Conservation (phyloP, 257 asterid species). For the Verbascum thapsus region DNA sequence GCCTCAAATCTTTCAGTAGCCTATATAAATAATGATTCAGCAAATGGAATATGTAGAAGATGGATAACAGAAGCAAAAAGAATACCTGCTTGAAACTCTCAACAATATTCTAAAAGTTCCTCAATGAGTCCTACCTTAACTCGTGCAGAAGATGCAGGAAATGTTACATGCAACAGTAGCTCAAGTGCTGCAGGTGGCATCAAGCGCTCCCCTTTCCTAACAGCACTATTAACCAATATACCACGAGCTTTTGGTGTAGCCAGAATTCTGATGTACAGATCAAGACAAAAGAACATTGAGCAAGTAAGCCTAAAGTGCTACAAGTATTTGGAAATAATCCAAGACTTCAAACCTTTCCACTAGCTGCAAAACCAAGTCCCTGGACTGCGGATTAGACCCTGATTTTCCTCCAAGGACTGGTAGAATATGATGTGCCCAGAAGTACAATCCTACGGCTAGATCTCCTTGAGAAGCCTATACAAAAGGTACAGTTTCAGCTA, state of each 20-base stretch:
- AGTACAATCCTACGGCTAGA: constrained; percentile 69
- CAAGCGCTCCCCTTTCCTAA: constrained; percentile 76
- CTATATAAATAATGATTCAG: constrained; percentile 37
- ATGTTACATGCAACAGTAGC: constrained; percentile 57
- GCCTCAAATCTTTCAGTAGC: constrained; percentile 83
- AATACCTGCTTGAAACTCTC: background rate
- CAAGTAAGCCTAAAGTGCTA: background rate
- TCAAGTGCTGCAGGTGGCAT: constrained; percentile 77
- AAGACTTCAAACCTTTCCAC: constrained; percentile 65
- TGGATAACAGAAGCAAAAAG: constrained; percentile 3
- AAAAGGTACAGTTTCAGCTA: constrained; percentile 25
- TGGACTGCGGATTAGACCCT: constrained; percentile 66
- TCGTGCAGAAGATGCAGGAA: constrained; percentile 67
- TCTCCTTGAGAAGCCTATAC: constrained; percentile 77
- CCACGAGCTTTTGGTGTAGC: constrained; percentile 74
- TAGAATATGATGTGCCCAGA: constrained; percentile 73
- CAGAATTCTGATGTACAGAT: constrained; percentile 54
- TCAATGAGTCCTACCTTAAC: constrained; percentile 55
- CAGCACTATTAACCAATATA: constrained; percentile 63
- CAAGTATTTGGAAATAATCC: constrained; percentile 11
- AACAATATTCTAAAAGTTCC: background rate
- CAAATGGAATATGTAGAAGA: background rate
- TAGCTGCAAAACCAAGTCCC: constrained; percentile 82
- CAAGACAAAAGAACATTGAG: background rate
- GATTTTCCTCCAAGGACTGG: constrained; percentile 75